phyloP scores from a whole-genome alignment of 352 stramenopile species.

The Pythium phragmiticola region DNA sequence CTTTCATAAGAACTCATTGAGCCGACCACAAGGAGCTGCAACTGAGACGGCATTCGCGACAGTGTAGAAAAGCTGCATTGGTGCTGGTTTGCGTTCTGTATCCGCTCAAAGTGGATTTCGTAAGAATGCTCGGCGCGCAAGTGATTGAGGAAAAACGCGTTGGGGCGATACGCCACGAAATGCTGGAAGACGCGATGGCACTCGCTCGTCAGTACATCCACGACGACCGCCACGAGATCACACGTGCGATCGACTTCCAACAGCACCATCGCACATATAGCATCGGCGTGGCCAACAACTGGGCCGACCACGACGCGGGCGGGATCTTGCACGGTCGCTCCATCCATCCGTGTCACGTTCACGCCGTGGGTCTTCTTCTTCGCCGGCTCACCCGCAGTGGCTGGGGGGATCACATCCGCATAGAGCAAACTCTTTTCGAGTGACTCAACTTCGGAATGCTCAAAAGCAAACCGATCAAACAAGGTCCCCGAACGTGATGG shows the following conservation, averaged over 20 bases:
- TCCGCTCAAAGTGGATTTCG: conserved; percentile 37
- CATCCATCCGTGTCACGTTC: conserved; percentile 23
- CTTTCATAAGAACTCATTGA: not conserved
- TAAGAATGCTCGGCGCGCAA: conserved; percentile 61
- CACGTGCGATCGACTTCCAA: conserved; percentile 62
- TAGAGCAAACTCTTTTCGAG: conserved; percentile 36
- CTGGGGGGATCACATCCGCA: conserved; percentile 10
- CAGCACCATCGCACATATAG: conserved; percentile 51
- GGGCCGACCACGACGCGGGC: conserved; percentile 55
- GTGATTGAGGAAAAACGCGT: conserved; percentile 68
- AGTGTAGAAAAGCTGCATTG: conserved; percentile 53
- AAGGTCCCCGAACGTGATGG: conserved; percentile 25
- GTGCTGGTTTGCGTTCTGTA: conserved; percentile 39
- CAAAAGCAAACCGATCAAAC: conserved; percentile 46
- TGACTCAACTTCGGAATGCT: conserved; percentile 35
- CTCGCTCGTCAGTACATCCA: conserved; percentile 49
- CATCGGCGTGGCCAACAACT: conserved; percentile 70
- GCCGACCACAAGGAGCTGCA: conserved; percentile 37
- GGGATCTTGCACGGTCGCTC: conserved; percentile 7
- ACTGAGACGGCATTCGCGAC: conserved; percentile 26
- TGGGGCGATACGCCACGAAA: conserved; percentile 41
- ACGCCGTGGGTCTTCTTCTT: conserved; percentile 15
- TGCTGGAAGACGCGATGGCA: conserved; percentile 46
- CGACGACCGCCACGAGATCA: conserved; percentile 52
- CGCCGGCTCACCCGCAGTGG: conserved; percentile 9